Evolutionary conservation across 1,284 basidiomycete species (phyloP).

Genomic region (Serendipita sp.): DNA sequence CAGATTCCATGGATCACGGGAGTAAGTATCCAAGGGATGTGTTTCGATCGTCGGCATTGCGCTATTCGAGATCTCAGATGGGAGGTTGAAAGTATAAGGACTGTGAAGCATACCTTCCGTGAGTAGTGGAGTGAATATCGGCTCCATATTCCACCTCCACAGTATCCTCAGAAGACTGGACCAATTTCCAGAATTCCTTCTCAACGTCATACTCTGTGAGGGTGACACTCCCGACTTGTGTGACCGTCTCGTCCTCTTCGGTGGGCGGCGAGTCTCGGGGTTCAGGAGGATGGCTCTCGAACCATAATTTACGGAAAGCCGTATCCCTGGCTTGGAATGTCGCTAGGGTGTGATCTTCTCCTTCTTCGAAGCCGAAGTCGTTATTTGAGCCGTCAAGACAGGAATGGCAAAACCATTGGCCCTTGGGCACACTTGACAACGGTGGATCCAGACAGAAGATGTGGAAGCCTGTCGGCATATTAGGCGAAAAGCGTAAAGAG

Average conservation of each 20-base stretch:
- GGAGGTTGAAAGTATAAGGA: background rate
- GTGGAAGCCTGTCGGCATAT: constrained; percentile 62
- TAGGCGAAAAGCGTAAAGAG: constrained; percentile 11
- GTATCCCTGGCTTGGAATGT: constrained; percentile 86
- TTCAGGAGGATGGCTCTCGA: constrained; percentile 57
- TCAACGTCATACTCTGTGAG: constrained; percentile 87
- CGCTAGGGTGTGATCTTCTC: constrained; percentile 85
- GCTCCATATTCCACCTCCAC: constrained; percentile 99
- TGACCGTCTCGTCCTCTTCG: constrained; percentile 17
- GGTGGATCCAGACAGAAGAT: constrained; percentile 94
- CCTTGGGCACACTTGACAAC: constrained; percentile 68
- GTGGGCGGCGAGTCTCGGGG: constrained; percentile 10
- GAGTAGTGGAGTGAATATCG: constrained; percentile 93
- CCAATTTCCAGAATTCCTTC: constrained; percentile 92
- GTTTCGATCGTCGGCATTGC: constrained; percentile 92
- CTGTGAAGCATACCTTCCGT: constrained; percentile 60
- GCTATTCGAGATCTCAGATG: constrained; percentile 29
- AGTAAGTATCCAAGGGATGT: constrained; percentile 74
- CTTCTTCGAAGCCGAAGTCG: constrained; percentile 97
- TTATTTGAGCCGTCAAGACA: constrained; percentile 91
- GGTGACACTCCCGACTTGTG: constrained; percentile 44
- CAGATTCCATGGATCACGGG: constrained; percentile 92
- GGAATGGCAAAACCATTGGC: constrained; percentile 92
- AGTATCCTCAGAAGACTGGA: constrained; percentile 77
- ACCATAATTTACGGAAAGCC: constrained; percentile 83